Evolutionary conservation across 352 stramenopile genomes (phyloP).

Genomic region (Phytophthora nicotianae): DNA sequence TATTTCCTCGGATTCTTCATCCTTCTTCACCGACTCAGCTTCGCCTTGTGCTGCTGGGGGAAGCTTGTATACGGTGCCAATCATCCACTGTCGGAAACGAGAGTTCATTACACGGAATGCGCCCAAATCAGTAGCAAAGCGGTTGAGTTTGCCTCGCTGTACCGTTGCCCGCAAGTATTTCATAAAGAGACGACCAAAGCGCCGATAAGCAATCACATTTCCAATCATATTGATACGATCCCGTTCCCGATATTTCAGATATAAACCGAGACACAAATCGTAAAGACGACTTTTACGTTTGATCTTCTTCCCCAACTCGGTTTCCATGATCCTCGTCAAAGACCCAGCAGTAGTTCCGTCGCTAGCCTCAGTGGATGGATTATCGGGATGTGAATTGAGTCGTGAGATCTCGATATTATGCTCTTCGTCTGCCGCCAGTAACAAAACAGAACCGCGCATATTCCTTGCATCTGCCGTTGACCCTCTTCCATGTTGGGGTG

Average conservation of each 20-base stretch:
- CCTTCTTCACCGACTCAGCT: slow-evolving; percentile 12
- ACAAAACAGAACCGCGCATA: slow-evolving; percentile 6
- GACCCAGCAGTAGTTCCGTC: slow-evolving; percentile 11
- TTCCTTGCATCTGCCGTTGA: slow-evolving; percentile 5
- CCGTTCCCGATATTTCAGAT: slow-evolving; percentile 59
- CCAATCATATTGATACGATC: slow-evolving; percentile 57
- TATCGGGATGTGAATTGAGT: slow-evolving; percentile 1
- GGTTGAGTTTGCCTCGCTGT: slow-evolving; percentile 44
- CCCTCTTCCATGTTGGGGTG: slow-evolving; percentile 9
- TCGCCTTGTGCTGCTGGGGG: slow-evolving; percentile 12
- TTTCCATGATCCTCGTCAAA: slow-evolving; percentile 70
- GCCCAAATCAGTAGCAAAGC: slow-evolving; percentile 58
- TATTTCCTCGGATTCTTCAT: slow-evolving; percentile 14
- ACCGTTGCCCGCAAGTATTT: slow-evolving; percentile 29
- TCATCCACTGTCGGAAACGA: slow-evolving; percentile 55
- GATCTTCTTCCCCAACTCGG: slow-evolving; percentile 51
- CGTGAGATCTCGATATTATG: neutral
- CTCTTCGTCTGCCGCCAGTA: slow-evolving; percentile 12
- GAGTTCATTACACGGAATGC: slow-evolving; percentile 44
- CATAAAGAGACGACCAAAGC: slow-evolving; percentile 46
- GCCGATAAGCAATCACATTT: slow-evolving; percentile 60
- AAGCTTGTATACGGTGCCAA: slow-evolving; percentile 40
- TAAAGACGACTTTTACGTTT: slow-evolving; percentile 69
- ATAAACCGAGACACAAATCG: slow-evolving; percentile 57
- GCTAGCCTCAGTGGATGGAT: slow-evolving; percentile 10